phyloP scores from a whole-genome alignment of 2,329 filamentous ascomycete genomes.

The Penicillium sp. region DNA sequence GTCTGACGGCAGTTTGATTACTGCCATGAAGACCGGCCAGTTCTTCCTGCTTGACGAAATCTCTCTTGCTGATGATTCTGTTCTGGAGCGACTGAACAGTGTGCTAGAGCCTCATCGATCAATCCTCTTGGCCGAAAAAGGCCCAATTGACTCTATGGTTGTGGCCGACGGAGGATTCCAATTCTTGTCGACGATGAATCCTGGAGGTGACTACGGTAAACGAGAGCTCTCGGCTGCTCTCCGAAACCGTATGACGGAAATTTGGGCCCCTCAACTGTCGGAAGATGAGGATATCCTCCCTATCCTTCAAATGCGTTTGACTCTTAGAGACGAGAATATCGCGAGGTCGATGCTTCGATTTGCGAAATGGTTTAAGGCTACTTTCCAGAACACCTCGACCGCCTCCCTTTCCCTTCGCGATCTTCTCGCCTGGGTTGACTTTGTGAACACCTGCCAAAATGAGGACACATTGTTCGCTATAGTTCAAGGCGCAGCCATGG shows the following conservation, averaged over 20 bases:
- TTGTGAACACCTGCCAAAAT: conserved; percentile 70
- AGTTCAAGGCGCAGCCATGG: conserved; percentile 88
- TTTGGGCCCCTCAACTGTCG: conserved; percentile 91
- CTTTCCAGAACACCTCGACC: conserved; percentile 72
- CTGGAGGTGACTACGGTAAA: conserved; percentile 97
- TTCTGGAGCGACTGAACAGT: conserved; percentile 93
- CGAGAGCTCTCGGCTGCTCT: conserved; percentile 93
- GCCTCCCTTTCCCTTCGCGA: conserved; percentile 88
- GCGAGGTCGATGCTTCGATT: conserved; percentile 78
- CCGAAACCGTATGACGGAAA: conserved; percentile 96
- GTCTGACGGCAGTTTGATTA: conserved; percentile 89
- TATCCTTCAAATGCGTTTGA: conserved; percentile 78
- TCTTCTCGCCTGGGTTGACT: conserved; percentile 88
- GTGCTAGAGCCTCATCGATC: conserved; percentile 87
- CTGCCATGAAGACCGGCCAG: conserved; percentile 86
- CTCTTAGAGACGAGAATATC: conserved; percentile 55
- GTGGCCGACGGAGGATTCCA: conserved; percentile 79
- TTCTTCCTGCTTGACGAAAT: conserved; percentile 98
- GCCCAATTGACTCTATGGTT: conserved; percentile 77
- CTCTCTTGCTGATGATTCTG: conserved; percentile 94
- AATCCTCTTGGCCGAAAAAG: conserved; percentile 91
- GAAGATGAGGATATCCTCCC: conserved; percentile 83
- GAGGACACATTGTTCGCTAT: conserved; percentile 54
- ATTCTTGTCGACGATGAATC: conserved; percentile 98
- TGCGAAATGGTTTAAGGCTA: conserved; percentile 86